A percentile compares a stretch with the other conserved stretches of the same genome.
These are phyloP conservation scores for Hypoxylon sp. DNA, from an alignment of 2,329 filamentous ascomycete species.

Conservation along the genomic window DNA sequence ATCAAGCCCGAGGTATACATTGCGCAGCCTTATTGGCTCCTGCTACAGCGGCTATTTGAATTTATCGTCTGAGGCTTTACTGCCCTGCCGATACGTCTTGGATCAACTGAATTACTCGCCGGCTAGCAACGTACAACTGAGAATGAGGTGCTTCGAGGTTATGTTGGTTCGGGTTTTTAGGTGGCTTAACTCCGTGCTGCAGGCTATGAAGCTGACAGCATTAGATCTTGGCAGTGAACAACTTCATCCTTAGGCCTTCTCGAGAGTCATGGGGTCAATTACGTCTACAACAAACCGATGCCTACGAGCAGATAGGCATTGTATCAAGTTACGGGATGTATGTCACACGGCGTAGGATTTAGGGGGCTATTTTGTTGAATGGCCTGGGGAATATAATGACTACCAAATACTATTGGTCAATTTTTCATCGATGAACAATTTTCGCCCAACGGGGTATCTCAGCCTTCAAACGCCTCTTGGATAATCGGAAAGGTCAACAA, in stretches of 20 bases:
- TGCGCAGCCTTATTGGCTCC: conserved; percentile 33
- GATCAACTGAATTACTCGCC: not conserved
- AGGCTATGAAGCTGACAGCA: not conserved
- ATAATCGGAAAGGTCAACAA: not conserved
- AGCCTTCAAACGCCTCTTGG: conserved; percentile 11
- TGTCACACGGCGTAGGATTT: not conserved
- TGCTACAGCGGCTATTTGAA: conserved; percentile 33
- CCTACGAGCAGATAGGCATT: not conserved
- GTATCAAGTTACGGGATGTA: not conserved
- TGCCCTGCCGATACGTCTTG: conserved; percentile 29
- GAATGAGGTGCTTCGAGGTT: not conserved
- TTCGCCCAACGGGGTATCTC: conserved; percentile 18
- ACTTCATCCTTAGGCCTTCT: not conserved
- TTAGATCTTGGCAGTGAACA: not conserved
- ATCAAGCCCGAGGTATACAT: conserved; percentile 16
- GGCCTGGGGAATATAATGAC: not conserved
- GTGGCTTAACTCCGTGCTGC: conserved; percentile 1
- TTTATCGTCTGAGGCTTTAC: conserved; percentile 37
- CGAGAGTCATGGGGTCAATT: conserved; percentile 1
- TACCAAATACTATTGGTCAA: not conserved
- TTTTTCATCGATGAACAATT: not conserved
- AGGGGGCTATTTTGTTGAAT: not conserved
- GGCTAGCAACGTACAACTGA: not conserved
- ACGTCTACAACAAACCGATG: not conserved
- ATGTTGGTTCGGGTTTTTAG: conserved; percentile 4